Evolutionary conservation across 352 stramenopile species (phyloP).

Genomic region (Globisporangium splendens): DNA sequence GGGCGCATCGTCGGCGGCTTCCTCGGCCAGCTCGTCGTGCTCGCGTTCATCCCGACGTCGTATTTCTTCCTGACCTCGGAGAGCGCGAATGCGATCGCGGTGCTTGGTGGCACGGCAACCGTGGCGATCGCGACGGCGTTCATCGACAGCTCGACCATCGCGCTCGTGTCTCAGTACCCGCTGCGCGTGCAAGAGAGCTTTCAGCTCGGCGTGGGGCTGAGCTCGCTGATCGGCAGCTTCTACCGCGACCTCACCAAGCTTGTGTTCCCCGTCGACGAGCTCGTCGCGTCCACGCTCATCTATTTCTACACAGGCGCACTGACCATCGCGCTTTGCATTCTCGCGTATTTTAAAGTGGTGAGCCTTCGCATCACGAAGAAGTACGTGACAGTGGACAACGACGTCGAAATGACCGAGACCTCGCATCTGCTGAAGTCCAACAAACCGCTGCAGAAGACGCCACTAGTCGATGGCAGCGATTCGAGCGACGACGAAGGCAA

Average conservation of each 20-base stretch:
- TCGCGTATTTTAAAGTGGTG: slow-evolving; percentile 69
- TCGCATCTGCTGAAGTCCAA: slow-evolving; percentile 30
- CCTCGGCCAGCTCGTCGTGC: slow-evolving; percentile 59
- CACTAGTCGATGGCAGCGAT: slow-evolving; percentile 12
- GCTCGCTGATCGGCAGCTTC: slow-evolving; percentile 76
- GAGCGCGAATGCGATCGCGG: slow-evolving; percentile 54
- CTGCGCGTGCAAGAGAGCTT: slow-evolving; percentile 77
- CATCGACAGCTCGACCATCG: slow-evolving; percentile 81
- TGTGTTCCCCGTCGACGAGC: slow-evolving; percentile 52
- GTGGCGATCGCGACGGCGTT: slow-evolving; percentile 75
- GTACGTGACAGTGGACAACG: slow-evolving; percentile 35
- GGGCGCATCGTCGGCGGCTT: slow-evolving; percentile 80
- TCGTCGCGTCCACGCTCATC: slow-evolving; percentile 68
- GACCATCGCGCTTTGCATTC: slow-evolving; percentile 75
- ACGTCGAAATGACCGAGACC: slow-evolving; percentile 56
- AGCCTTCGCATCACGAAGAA: slow-evolving; percentile 51
- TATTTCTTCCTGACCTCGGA: slow-evolving; percentile 74
- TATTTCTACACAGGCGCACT: slow-evolving; percentile 84
- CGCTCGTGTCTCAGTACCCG: slow-evolving; percentile 78
- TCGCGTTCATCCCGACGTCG: slow-evolving; percentile 73
- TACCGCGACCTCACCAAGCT: slow-evolving; percentile 84
- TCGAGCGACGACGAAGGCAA: slow-evolving; percentile 7
- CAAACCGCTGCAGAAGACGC: background rate
- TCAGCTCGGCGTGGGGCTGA: slow-evolving; percentile 77
- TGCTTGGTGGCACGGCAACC: slow-evolving; percentile 60